Percentiles rank a stretch among this genome's conserved stretches.
Evolutionary conservation across 2,329 filamentous ascomycete species (phyloP).

Genomic region (Thielaviopsis populi): DNA sequence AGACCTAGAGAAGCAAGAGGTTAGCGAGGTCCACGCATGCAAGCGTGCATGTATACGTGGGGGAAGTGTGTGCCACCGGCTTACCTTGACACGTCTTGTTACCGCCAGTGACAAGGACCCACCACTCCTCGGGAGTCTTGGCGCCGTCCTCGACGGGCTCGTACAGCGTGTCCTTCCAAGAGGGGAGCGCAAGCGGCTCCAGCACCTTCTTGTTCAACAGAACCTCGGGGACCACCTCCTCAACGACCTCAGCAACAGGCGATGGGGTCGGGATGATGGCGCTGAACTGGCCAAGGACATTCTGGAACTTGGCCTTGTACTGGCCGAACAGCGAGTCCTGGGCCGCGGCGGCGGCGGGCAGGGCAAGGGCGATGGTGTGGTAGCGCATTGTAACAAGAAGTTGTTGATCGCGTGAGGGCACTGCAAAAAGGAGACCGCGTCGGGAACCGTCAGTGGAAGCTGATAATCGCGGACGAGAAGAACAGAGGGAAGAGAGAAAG

Average conservation of each 20-base stretch:
- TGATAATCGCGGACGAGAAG: conserved; percentile 1
- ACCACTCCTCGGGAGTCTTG: conserved; percentile 58
- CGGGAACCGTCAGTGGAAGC: background rate
- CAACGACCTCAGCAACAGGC: conserved; percentile 32
- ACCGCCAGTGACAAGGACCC: conserved; percentile 58
- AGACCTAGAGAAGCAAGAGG: conserved; percentile 32
- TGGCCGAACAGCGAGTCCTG: conserved; percentile 37
- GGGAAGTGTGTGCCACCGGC: conserved; percentile 17
- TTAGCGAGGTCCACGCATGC: background rate
- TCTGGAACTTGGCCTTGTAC: conserved; percentile 49
- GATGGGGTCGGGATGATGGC: conserved; percentile 28
- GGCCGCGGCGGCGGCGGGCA: conserved; percentile 42
- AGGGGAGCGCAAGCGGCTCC: conserved; percentile 45
- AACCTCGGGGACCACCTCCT: conserved; percentile 26
- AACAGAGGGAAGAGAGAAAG: background rate
- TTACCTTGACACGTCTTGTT: conserved; percentile 63
- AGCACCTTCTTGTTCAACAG: conserved; percentile 29
- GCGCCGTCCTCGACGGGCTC: conserved; percentile 43
- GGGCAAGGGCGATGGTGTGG: conserved; percentile 35
- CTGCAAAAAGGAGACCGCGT: background rate
- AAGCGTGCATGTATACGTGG: conserved; percentile 1
- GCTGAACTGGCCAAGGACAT: conserved; percentile 44
- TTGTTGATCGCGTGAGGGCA: conserved; percentile 1
- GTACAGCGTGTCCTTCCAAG: conserved; percentile 56
- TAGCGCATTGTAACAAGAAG: conserved; percentile 38